A percentile compares a stretch with the other conserved stretches of the same genome.
phyloP scores from a whole-genome alignment of 805 yeast species.

The Saturnispora quitensis region DNA sequence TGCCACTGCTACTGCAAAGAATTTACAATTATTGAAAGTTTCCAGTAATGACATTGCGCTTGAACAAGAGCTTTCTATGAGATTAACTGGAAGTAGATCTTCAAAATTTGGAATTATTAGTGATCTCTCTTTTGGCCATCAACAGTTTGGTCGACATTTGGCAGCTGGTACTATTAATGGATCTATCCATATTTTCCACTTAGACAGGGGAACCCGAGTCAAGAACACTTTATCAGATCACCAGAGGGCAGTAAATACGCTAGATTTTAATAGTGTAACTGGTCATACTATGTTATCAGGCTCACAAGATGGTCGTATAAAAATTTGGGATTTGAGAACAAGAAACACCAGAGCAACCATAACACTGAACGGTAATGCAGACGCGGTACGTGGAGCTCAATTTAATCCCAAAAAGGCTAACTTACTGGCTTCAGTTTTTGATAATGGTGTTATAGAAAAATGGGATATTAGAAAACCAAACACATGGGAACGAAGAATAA shows the following conservation, averaged over 20 bases:
- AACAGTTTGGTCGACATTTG: constrained; percentile 29
- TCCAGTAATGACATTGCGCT: constrained; percentile 25
- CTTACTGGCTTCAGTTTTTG: constrained; percentile 71
- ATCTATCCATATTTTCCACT: constrained; percentile 30
- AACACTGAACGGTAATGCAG: constrained; percentile 55
- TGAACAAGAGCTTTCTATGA: constrained; percentile 29
- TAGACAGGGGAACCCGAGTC: constrained; percentile 24
- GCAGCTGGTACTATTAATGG: constrained; percentile 42
- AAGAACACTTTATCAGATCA: constrained; percentile 32
- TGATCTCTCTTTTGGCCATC: constrained; percentile 37
- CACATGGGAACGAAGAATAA: constrained; percentile 58
- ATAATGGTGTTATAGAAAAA: constrained; percentile 77
- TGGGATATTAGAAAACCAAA: constrained; percentile 75
- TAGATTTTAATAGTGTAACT: constrained; percentile 32
- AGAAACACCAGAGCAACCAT: constrained; percentile 37
- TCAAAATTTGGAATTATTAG: constrained; percentile 32
- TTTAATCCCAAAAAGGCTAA: constrained; percentile 43
- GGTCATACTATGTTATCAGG: constrained; percentile 46
- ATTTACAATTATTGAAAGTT: constrained; percentile 31
- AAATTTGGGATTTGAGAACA: constrained; percentile 63
- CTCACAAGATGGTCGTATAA: constrained; percentile 72
- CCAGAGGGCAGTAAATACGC: constrained; percentile 37
- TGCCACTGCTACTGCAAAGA: constrained; percentile 36
- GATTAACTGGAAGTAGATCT: constrained; percentile 22
- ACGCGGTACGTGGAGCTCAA: constrained; percentile 54